Evolutionary conservation across 2,329 filamentous ascomycete genomes (phyloP), one percentile per base, ranked within the genome.

Genomic region (Sporothrix brasiliensis): DNA sequence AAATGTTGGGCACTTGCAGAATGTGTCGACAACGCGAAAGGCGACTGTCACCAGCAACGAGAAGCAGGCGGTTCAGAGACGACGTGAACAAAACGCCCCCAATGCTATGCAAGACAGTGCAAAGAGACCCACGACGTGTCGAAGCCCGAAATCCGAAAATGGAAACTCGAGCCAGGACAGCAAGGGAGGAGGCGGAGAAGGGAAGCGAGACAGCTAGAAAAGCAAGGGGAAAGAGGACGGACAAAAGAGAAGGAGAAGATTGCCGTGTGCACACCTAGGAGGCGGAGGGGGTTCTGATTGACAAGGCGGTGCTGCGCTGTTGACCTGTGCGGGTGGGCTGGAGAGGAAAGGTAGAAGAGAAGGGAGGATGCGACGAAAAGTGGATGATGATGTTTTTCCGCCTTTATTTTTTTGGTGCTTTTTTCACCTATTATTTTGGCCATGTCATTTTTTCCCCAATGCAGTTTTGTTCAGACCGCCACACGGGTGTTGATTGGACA

Each of bases 261-360:
- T 74, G 73, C 76, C 76, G 77, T 76, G 79, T 79, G 80, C 80
- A 81, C 81, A 74, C 81, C 81, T 79, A 21, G 47, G 50, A 56
- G 70, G 61, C 61, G 61, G 70, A 56, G 54, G 54, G 74, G 74
- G 75, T 77, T 76, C 73, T 66, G 75, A 80, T 83, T 83, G 82
- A 78, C 81, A 79, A 80, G 80, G 81, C 81, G 73, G 72, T 73
- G 73, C 70, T 74, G 81, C 80, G 81, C 65, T 76, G 69, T 73
- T 73, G 75, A 76, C 75, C 73, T 74, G 72, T 72, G 73, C 67
- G 73, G 73, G 74, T 76, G 73, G 72, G 72, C 71, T 71, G 67
- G 71, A 72, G 68, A 73, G 68, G 69, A 70, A 72, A 69, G 68
- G 70, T 58, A 70, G 68, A 49, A 52, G 24, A n/a, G 34, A 53